Base-by-base conservation (phyloP, 2,329 filamentous ascomycete species). In the Neonectria coccinea region DNA sequence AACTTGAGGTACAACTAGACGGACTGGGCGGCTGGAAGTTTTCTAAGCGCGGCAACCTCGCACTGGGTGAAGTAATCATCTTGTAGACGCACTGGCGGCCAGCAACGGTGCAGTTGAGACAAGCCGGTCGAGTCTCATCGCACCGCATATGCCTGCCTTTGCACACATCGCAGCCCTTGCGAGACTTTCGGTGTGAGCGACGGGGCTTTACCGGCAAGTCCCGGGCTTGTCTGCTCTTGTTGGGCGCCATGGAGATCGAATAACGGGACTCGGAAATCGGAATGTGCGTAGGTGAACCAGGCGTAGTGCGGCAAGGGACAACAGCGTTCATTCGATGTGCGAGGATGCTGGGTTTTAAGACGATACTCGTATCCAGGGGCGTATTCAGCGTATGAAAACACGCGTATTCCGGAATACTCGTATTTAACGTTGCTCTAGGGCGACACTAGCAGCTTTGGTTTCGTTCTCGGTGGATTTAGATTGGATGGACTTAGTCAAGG, bases 101-200 rank as follows among this genome's bases (percentile, higher is more conserved):
- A 2, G 65, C 50, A 9, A 67, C 65, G 3, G 50, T 29, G 16
- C 65, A 68, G 25, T 66, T 57, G 10, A 54, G 42, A 12, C 67
- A 68, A 10, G 45, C n/a, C 0, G 67, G 67, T 6, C 56, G 58
- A 3, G 41, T 42, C 36, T 68, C 65, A 3, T 68, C 66, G 42
- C 65, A 68, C 12, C 65, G 67, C 11, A 67, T 65, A 22, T 67
- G 66, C 11, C 67, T 58, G 20, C 58, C 45, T 25, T 68, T 68
- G 39, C 65, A 68, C 1, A 65, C 55, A 5, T 33, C 25, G 44
- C 67, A 68, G 8, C 67, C 67, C 20, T 58, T 59, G 7, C 67
- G 67, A 39, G 67, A 68, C 53, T 68, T 68, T 14, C 56, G 56
- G n/a, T 69, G 65, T 3, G 56, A 41, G 36, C 59, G 62, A 27